A percentile compares a stretch with the other conserved stretches of the same genome.
Evolutionary conservation across 2,329 filamentous ascomycete species (phyloP).

Genomic region (Neopestalotiopsis sp.): DNA sequence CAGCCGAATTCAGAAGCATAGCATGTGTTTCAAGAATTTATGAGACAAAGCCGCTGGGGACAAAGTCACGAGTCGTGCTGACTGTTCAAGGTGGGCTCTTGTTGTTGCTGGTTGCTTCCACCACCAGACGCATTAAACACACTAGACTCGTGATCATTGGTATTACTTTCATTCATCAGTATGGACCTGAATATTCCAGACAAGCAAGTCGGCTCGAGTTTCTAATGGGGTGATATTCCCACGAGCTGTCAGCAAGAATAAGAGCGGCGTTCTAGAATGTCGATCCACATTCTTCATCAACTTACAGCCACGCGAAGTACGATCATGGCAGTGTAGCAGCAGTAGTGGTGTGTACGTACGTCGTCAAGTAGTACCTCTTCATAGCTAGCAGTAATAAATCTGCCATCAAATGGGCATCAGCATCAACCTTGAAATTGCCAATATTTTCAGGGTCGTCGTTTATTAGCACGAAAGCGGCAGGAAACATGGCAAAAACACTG

Average conservation of each 20-base stretch:
- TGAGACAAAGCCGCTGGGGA: neutral
- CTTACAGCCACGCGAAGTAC: neutral
- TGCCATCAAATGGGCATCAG: neutral
- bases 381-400: neutral
- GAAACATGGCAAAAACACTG: neutral
- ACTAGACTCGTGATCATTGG: neutral
- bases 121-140: neutral
- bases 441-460: slow-evolving; percentile 4
- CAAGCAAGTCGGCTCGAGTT: too few species aligned
- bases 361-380: neutral
- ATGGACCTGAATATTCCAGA: too few species aligned
- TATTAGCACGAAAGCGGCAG: slow-evolving; percentile 10
- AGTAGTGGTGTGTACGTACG: neutral
- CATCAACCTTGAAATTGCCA: slow-evolving; percentile 10
- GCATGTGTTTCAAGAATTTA: neutral
- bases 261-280: neutral
- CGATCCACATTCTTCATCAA: neutral
- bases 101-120: neutral
- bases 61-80: neutral
- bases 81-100: neutral
- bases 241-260: neutral
- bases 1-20: neutral
- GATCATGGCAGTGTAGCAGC: neutral
- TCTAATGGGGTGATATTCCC: neutral
- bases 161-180: neutral